Percentiles rank a stretch among this genome's conserved stretches.
Evolutionary conservation across 306 rosid species (phyloP).

Genomic region (Gillenia trifoliata): DNA sequence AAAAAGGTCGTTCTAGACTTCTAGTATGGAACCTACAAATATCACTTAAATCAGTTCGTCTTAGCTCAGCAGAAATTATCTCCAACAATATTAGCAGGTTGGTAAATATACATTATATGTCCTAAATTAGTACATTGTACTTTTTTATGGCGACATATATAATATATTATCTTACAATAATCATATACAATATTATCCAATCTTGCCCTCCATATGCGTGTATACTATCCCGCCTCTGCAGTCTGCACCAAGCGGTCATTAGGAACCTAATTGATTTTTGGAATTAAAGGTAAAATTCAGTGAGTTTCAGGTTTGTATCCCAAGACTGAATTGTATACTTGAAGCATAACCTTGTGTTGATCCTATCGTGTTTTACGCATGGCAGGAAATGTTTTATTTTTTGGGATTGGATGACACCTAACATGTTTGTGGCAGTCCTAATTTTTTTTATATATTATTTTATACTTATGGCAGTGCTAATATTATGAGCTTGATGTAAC

Average conservation of each 20-base stretch:
- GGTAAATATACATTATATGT: background rate
- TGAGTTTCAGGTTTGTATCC: background rate
- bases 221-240: background rate
- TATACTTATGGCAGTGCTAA: background rate
- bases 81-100: background rate
- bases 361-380: background rate
- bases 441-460: background rate
- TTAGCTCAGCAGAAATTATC: background rate
- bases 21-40: background rate
- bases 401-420: background rate
- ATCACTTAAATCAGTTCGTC: background rate
- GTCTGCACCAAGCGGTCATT: background rate
- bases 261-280: background rate
- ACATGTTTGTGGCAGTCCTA: background rate
- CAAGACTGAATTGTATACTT: background rate
- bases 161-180: background rate
- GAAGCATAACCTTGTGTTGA: conserved; percentile 1
- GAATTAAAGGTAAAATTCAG: background rate
- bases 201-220: background rate
- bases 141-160: background rate
- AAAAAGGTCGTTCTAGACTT: background rate
- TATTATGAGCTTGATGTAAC: background rate
- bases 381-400: background rate
- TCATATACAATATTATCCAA: background rate
- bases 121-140: background rate